Base-by-base conservation (phyloP, 2,329 filamentous ascomycete species). In the Botryotinia convoluta region DNA sequence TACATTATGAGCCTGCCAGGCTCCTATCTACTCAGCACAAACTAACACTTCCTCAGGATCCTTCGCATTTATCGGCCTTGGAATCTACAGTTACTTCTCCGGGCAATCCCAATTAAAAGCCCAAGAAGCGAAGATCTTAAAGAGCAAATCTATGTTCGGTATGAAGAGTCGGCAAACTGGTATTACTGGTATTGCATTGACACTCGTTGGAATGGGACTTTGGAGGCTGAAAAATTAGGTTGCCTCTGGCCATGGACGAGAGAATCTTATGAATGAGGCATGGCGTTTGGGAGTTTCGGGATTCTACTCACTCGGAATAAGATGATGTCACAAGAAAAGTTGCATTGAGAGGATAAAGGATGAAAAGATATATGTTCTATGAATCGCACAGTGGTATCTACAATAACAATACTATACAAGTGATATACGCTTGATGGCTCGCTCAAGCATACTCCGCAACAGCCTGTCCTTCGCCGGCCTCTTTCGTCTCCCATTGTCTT, bases 81-180 rank as follows among this genome's bases (percentile, higher is more conserved):
- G 90, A 5, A 90, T 86, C 1, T 96, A 95, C 83, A 94, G 90
- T 82, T 95, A 94, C 83, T 85, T 90, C 75, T 92, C 91, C 4
- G 93, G 93, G 73, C 91, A 90, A 82, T 85, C 85, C 69, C 92
- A 95, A 81, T 87, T 96, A 44, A 87, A 90, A 78, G 85, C 86
- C 78, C 91, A 93, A 81, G 86, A 87, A 74, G 85, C 86, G n/a
- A 82, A 84, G 74, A 93, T 95, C 75, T 83, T 93, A 74, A 85
- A 88, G 80, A 92, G 91, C 83, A 88, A 89, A 64, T 91, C 91
- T 39, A 86, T 89, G 77, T 91, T 94, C 79, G 92, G 92, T 74
- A 91, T 94, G 87, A 87, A 88, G 75, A 92, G 90, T 77, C 87
- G 93, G 74, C 88, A 87, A 78, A 78, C 89, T 54, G 92, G 91